Evolutionary conservation across 2,329 filamentous ascomycete species (phyloP).

Genomic region (Trichothecium roseum): DNA sequence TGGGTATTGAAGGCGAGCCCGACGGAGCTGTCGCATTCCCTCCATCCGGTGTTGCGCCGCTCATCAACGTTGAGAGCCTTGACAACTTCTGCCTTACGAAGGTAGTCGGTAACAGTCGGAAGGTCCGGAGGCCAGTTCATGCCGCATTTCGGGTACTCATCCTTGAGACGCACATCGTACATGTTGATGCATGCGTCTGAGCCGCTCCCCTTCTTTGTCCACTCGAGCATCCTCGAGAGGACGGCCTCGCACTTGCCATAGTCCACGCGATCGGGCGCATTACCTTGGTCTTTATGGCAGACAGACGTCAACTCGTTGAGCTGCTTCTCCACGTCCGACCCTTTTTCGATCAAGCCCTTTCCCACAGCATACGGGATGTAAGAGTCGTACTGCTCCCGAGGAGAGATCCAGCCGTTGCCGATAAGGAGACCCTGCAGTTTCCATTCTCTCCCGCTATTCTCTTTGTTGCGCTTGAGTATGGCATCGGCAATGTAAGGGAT

Average conservation of each 20-base stretch:
- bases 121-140: slow-evolving; percentile 98
- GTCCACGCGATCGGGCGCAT: slow-evolving; percentile 45
- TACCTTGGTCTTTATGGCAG: slow-evolving; percentile 54
- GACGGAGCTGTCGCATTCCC: slow-evolving; percentile 78
- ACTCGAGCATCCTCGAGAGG: slow-evolving; percentile 58
- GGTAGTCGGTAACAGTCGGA: slow-evolving; percentile 65
- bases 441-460: slow-evolving; percentile 47
- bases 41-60: slow-evolving; percentile 80
- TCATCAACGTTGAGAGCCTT: slow-evolving; percentile 71
- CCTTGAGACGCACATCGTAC: slow-evolving; percentile 87
- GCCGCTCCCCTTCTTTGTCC: slow-evolving; percentile 47
- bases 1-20: slow-evolving; percentile 57
- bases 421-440: slow-evolving; percentile 78
- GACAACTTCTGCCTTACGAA: slow-evolving; percentile 70
- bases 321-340: slow-evolving; percentile 49
- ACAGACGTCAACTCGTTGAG: slow-evolving; percentile 59
- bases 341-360: slow-evolving; percentile 59
- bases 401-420: slow-evolving; percentile 96
- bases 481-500: slow-evolving; percentile 94
- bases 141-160: slow-evolving; percentile 74
- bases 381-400: slow-evolving; percentile 77
- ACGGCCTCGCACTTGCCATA: slow-evolving; percentile 64
- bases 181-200: slow-evolving; percentile 72
- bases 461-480: slow-evolving; percentile 78
- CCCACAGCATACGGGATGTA: slow-evolving; percentile 78